Percentiles rank a stretch among this genome's conserved stretches.
Conservation (phyloP, 2,329 filamentous ascomycete genomes). For the Colletotrichum gigasporum region DNA sequence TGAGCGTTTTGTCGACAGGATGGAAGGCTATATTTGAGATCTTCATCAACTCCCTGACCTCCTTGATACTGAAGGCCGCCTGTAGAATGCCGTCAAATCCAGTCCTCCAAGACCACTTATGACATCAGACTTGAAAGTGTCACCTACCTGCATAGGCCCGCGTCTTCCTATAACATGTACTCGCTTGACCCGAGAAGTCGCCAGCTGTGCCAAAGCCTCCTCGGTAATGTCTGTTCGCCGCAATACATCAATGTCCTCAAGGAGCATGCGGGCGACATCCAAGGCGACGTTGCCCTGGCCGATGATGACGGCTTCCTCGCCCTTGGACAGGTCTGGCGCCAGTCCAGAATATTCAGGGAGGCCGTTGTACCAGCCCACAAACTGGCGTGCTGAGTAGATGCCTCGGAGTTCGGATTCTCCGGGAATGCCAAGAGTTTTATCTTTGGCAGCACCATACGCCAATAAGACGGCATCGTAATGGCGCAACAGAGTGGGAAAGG, state of each 20-base stretch:
- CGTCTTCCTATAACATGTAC: slow-evolving; percentile 90
- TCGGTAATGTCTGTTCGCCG: slow-evolving; percentile 89
- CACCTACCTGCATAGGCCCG: slow-evolving; percentile 82
- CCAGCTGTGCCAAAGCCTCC: slow-evolving; percentile 78
- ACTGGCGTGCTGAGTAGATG: slow-evolving; percentile 88
- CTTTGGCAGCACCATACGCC: slow-evolving; percentile 89
- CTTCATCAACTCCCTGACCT: slow-evolving; percentile 87
- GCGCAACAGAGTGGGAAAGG: slow-evolving; percentile 73
- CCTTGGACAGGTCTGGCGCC: slow-evolving; percentile 75
- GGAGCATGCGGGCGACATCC: slow-evolving; percentile 88
- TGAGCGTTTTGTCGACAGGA: slow-evolving; percentile 70
- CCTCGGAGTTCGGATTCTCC: slow-evolving; percentile 79
- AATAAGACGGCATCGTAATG: slow-evolving; percentile 95
- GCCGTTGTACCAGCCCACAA: slow-evolving; percentile 99
- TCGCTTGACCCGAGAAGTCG: slow-evolving; percentile 76
- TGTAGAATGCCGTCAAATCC: slow-evolving; percentile 45
- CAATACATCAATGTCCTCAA: slow-evolving; percentile 78
- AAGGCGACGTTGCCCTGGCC: slow-evolving; percentile 97
- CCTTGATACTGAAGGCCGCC: slow-evolving; percentile 96
- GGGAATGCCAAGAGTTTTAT: slow-evolving; percentile 80
- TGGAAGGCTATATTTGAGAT: slow-evolving; percentile 77
- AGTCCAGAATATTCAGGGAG: slow-evolving; percentile 82
- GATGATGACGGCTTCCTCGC: slow-evolving; percentile 86
- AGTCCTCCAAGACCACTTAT: background rate
- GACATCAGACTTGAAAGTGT: background rate